These are phyloP conservation scores for Aspergillus novofumigatus DNA, from an alignment of 2,329 filamentous ascomycete genomes.

Conservation along the genomic window DNA sequence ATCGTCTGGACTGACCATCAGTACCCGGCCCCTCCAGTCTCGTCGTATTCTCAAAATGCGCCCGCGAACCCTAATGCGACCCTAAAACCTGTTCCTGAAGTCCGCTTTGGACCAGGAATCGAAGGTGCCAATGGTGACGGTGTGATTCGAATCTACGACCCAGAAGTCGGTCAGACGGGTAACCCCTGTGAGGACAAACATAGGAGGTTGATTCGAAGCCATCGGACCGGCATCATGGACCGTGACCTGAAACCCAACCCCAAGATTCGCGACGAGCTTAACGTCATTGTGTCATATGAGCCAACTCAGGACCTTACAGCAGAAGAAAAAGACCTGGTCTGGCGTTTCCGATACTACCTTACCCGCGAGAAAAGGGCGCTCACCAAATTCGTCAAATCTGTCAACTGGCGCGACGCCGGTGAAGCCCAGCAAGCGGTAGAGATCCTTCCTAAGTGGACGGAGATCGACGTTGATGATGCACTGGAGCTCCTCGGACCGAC, in stretches of 20 bases:
- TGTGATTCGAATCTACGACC: slow-evolving; percentile 84
- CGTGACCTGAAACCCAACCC: slow-evolving; percentile 94
- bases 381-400: slow-evolving; percentile 97
- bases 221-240: slow-evolving; percentile 89
- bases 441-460: slow-evolving; percentile 87
- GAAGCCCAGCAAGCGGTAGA: slow-evolving; percentile 88
- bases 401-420: slow-evolving; percentile 82
- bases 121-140: slow-evolving; percentile 57
- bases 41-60: slow-evolving; percentile 63
- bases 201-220: slow-evolving; percentile 82
- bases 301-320: slow-evolving; percentile 83
- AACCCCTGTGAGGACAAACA: slow-evolving; percentile 97
- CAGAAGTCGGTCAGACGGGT: slow-evolving; percentile 80
- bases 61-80: slow-evolving; percentile 64
- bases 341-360: slow-evolving; percentile 95
- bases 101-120: slow-evolving; percentile 86
- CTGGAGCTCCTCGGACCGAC: slow-evolving; percentile 88
- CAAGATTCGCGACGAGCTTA: slow-evolving; percentile 90
- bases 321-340: slow-evolving; percentile 92
- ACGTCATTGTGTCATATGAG: slow-evolving; percentile 84
- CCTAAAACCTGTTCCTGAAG: slow-evolving; percentile 77
- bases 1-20: slow-evolving; percentile 93
- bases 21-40: slow-evolving; percentile 80
- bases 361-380: slow-evolving; percentile 87
- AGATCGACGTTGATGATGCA: slow-evolving; percentile 95